Evolutionary conservation across 2,329 filamentous ascomycete genomes (phyloP).

Genomic region (Cordyceps tenuipes): DNA sequence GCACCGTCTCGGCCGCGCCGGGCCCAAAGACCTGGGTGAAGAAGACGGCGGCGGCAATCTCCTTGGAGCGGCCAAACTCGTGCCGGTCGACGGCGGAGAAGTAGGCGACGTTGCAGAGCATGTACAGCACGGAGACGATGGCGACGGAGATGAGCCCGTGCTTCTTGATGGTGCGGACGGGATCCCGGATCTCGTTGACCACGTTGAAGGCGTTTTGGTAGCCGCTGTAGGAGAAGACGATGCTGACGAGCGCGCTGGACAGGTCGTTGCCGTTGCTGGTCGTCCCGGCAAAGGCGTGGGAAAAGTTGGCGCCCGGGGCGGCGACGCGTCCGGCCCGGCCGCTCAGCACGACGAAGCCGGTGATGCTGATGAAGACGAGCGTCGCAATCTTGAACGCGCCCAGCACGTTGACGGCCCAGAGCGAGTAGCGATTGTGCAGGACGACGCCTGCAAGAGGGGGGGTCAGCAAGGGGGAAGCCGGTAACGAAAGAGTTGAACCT

Average conservation of each 20-base stretch:
- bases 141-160: constrained; percentile 41
- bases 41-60: constrained; percentile 49
- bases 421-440: constrained; percentile 49
- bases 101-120: constrained; percentile 53
- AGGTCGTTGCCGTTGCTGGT: constrained; percentile 29
- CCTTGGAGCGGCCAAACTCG: constrained; percentile 42
- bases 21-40: constrained; percentile 50
- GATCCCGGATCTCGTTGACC: constrained; percentile 54
- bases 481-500: no score
- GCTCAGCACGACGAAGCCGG: constrained; percentile 52
- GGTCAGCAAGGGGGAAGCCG: no score
- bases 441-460: constrained; percentile 28
- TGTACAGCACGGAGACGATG: constrained; percentile 45
- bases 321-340: constrained; percentile 24
- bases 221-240: constrained; percentile 50
- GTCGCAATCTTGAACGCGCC: constrained; percentile 53
- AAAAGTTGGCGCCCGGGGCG: constrained; percentile 28
- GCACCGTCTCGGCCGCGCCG: constrained; percentile 37
- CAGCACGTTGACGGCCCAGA: constrained; percentile 47
- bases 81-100: constrained; percentile 48
- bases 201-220: constrained; percentile 55
- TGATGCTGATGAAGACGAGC: constrained; percentile 53
- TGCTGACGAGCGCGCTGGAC: constrained; percentile 44
- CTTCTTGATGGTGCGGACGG: constrained; percentile 44
- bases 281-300: constrained; percentile 27